These are phyloP conservation scores for Metschnikowia kunwiensis DNA, from an alignment of 805 yeast species.

Conservation along the genomic window DNA sequence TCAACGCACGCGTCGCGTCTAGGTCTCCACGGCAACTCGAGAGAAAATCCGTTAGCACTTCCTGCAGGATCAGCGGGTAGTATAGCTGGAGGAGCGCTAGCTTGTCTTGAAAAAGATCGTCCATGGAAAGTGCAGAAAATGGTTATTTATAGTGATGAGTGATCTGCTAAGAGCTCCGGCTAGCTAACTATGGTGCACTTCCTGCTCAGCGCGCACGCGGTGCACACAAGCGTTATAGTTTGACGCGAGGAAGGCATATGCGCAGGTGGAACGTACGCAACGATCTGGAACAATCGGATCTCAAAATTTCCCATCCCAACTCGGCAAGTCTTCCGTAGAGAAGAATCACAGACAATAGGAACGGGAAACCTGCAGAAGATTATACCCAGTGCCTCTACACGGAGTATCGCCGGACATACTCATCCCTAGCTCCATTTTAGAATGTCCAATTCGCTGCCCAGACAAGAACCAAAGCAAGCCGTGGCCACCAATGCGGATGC, in stretches of 20 bases:
- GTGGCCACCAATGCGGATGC: constrained; percentile 10
- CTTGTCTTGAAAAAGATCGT: constrained; percentile 25
- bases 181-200: too few relatives aligned
- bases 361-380: too few relatives aligned
- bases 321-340: not conserved
- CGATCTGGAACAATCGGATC: not conserved
- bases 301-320: not conserved
- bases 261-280: not conserved
- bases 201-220: too few relatives aligned
- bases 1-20: constrained; percentile 35
- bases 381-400: too few relatives aligned
- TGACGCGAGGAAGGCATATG: not conserved
- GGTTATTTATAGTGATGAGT: too few relatives aligned
- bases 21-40: constrained; percentile 54
- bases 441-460: constrained; percentile 8
- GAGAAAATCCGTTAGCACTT: constrained; percentile 48
- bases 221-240: too few relatives aligned
- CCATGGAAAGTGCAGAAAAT: constrained; percentile 8
- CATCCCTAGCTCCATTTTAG: too few relatives aligned
- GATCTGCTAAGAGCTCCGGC: too few relatives aligned
- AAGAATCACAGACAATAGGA: too few relatives aligned
- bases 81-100: constrained; percentile 30
- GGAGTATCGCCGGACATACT: too few relatives aligned
- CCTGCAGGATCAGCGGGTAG: constrained; percentile 45
- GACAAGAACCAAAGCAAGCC: constrained; percentile 8